phyloP scores from a whole-genome alignment of 495 filamentous ascomycete genomes.

The Lasiosphaeria miniovina region DNA sequence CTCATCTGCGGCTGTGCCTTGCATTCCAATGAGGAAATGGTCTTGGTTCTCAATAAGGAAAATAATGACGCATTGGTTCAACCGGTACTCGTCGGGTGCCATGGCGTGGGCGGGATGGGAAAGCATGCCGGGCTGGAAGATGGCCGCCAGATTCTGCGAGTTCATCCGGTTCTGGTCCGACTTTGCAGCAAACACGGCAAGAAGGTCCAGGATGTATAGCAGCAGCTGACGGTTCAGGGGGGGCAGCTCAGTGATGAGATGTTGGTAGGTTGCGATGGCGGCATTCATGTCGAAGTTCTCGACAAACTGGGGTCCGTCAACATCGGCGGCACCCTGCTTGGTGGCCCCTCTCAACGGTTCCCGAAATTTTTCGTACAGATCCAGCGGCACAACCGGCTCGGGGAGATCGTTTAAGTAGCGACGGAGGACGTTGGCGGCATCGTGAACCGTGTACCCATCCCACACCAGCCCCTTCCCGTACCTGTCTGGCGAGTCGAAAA shows the following conservation, averaged over 20 bases:
- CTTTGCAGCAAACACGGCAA: slow-evolving; percentile 97
- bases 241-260: slow-evolving; percentile 86
- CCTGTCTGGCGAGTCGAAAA: slow-evolving; percentile 92
- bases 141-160: slow-evolving; percentile 89
- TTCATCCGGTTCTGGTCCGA: slow-evolving; percentile 96
- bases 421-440: slow-evolving; percentile 94
- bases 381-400: slow-evolving; percentile 92
- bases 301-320: slow-evolving; percentile 51
- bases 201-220: slow-evolving; percentile 94
- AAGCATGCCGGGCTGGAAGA: slow-evolving; percentile 95
- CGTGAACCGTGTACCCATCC: slow-evolving; percentile 97
- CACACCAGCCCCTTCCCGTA: slow-evolving; percentile 97
- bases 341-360: slow-evolving; percentile 79
- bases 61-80: slow-evolving; percentile 96
- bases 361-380: slow-evolving; percentile 89
- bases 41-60: slow-evolving; percentile 97
- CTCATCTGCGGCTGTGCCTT: slow-evolving; percentile 84
- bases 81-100: slow-evolving; percentile 85
- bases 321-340: slow-evolving; percentile 63
- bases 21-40: slow-evolving; percentile 90
- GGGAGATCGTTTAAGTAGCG: slow-evolving; percentile 93
- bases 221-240: slow-evolving; percentile 92
- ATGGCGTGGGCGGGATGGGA: slow-evolving; percentile 94
- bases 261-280: slow-evolving; percentile 81
- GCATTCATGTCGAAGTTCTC: slow-evolving; percentile 69